Conservation (phyloP, 768 basidiomycete genomes). For the Brasilioporus rufonigricans region DNA sequence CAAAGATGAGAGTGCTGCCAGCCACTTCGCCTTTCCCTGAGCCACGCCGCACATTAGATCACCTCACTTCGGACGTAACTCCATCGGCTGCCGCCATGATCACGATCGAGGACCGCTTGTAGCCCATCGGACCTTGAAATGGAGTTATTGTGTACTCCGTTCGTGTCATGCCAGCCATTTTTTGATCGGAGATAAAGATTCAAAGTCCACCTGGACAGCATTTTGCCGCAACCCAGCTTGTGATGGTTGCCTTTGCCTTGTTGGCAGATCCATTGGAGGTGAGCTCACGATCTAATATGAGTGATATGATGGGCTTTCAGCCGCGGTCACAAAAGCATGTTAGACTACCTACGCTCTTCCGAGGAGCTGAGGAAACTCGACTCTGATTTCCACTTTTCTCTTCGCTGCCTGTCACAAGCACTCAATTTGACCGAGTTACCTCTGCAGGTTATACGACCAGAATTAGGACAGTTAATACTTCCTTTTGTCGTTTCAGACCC, state of each 20-base stretch:
- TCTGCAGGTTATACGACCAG: neutral
- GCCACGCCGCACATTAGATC: neutral
- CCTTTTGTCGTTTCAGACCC: too few relatives aligned
- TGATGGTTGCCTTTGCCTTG: too few relatives aligned
- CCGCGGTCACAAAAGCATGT: conserved; percentile 30
- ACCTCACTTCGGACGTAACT: neutral
- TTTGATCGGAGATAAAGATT: neutral
- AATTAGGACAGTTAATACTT: too few relatives aligned
- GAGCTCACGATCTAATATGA: neutral
- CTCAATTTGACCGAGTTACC: neutral
- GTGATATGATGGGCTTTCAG: conserved; percentile 14
- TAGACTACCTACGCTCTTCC: conserved; percentile 30
- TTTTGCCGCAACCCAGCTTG: too few relatives aligned
- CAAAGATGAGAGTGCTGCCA: neutral
- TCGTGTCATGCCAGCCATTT: neutral
- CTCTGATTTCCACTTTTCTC: neutral
- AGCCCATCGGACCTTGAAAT: neutral
- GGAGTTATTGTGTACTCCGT: neutral
- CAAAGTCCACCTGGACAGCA: neutral
- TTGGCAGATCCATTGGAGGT: neutral
- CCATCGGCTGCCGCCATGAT: neutral
- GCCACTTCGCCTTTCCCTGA: conserved; percentile 1
- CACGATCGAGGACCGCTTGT: neutral
- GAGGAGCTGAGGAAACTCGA: conserved; percentile 26
- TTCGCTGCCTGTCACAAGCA: neutral